phyloP scores from a whole-genome alignment of 345 rosid genomes.

The Aquilaria yunnanensis region DNA sequence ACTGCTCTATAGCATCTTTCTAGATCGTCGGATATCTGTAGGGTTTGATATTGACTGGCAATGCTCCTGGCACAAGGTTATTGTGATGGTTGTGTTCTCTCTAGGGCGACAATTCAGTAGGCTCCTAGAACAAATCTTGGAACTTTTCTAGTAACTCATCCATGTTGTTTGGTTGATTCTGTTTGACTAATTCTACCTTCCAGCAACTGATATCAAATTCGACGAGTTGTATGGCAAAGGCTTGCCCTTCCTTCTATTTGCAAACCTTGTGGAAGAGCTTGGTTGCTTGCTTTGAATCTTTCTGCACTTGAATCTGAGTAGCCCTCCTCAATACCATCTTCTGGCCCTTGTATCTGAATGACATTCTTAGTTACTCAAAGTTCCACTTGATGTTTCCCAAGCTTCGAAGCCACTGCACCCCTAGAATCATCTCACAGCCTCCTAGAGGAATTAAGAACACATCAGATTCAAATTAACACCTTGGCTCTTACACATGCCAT shows the following conservation, averaged over 20 bases:
- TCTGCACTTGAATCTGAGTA: no score
- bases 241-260: background rate
- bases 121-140: background rate
- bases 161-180: background rate
- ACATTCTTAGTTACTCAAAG: background rate
- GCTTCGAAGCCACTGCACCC: background rate
- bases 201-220: no score
- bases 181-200: no score
- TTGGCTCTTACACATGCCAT: background rate
- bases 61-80: background rate
- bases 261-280: background rate
- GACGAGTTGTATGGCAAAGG: background rate
- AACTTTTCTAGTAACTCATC: background rate
- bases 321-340: background rate
- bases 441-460: background rate
- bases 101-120: background rate
- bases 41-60: no score
- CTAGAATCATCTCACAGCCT: background rate
- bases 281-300: background rate
- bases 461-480: background rate
- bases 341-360: background rate
- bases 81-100: background rate
- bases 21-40: no score
- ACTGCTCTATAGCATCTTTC: background rate
- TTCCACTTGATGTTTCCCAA: background rate